Evolutionary conservation across 768 basidiomycete species (phyloP), one percentile per base, ranked within the genome.

Genomic region (Sarcodon aspratus): DNA sequence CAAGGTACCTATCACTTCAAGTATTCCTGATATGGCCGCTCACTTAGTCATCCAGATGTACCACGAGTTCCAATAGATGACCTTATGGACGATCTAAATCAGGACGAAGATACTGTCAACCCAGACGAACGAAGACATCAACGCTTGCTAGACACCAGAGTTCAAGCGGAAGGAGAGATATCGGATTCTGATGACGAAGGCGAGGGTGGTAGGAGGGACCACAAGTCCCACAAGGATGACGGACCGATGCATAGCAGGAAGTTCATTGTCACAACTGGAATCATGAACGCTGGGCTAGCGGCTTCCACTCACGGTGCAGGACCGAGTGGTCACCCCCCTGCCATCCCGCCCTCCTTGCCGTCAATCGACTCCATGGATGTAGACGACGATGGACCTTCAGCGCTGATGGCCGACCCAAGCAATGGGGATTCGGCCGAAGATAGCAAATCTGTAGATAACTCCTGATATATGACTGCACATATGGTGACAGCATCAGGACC

Each of bases 111-210:
- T 55, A 68, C 86, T 56, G 79, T 84, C 43, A 74, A 85, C 45
- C 72, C 82, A 12, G 79, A 99, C 59, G 77, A 77, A 9, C 78
- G 94, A 45, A 75, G 87, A 55, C 81, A 85, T 18, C 78, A 76
- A 56, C 76, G 83, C 12, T 65, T 91, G 8, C 76, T 93, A 33
- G 95, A 99, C 61, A 76, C 81, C 18, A 73, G 82, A 18, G 73
- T 85, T 52, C 92, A 93, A 61, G 78, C 76, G 5, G 91, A 95
- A 36, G 86, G 85, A 17, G 90, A 94, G 59, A 73, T 96, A 10
- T 96, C 92, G 7, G 96, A 99, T 63, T 98, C 96, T 1, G 96
- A 99, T 54, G 96, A 99, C 61, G 96, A 99, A 66, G 94, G 91
- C 13, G 85, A 86, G 56, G 93, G 89, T 42, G 88, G 82, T 1